Evolutionary conservation across 2,329 filamentous ascomycete species (phyloP).

Genomic region (Pyrenochaeta sp.): DNA sequence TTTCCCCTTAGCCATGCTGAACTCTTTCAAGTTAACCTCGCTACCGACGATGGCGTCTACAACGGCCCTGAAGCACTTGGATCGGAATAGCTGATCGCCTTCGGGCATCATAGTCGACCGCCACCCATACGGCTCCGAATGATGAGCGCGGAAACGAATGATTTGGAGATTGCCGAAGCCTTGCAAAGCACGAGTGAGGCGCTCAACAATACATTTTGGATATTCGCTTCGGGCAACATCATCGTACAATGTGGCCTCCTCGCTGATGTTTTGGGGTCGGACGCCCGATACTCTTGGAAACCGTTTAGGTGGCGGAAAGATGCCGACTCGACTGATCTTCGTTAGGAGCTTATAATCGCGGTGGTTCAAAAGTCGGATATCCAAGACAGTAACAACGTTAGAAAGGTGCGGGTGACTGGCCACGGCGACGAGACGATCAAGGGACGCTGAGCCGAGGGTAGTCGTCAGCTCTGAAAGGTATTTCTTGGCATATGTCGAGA

Average conservation of each 20-base stretch:
- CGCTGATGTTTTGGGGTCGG: slow-evolving; percentile 22
- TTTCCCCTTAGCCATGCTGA: slow-evolving; percentile 30
- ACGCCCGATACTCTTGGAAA: slow-evolving; percentile 30
- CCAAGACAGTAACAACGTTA: slow-evolving; percentile 26
- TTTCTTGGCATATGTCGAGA: slow-evolving; percentile 29
- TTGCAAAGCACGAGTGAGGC: slow-evolving; percentile 26
- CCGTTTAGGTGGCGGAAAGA: slow-evolving; percentile 40
- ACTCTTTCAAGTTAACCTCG: slow-evolving; percentile 26
- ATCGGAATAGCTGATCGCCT: slow-evolving; percentile 26
- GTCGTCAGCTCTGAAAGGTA: slow-evolving; percentile 34
- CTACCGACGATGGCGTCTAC: slow-evolving; percentile 31
- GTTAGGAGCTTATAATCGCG: slow-evolving; percentile 31
- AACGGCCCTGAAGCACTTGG: slow-evolving; percentile 32
- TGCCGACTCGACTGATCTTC: slow-evolving; percentile 32
- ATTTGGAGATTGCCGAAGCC: slow-evolving; percentile 26
- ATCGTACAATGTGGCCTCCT: slow-evolving; percentile 31
- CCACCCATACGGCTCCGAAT: slow-evolving; percentile 16
- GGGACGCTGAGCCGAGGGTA: slow-evolving; percentile 34
- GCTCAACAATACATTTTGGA: slow-evolving; percentile 26
- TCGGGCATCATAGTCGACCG: slow-evolving; percentile 12
- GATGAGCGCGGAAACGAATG: slow-evolving; percentile 28
- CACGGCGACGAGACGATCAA: slow-evolving; percentile 29
- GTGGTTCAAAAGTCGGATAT: slow-evolving; percentile 35
- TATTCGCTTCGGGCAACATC: slow-evolving; percentile 26
- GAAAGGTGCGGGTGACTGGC: slow-evolving; percentile 26